A percentile compares a stretch with the other conserved stretches of the same genome.
These are phyloP conservation scores for Telfairia occidentalis DNA, from an alignment of 331 rosid genomes.

Conservation along the genomic window DNA sequence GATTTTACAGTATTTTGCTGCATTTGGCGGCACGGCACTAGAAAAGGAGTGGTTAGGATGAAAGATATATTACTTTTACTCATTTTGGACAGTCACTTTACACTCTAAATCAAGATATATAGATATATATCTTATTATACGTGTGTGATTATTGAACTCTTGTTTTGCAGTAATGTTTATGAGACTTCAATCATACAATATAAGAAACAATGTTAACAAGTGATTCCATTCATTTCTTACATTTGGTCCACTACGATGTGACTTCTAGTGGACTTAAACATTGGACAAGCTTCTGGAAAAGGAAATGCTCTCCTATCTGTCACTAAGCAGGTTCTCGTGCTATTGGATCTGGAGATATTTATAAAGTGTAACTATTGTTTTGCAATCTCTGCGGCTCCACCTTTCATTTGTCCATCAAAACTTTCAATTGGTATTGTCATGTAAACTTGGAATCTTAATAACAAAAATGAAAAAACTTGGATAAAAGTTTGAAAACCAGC, in stretches of 20 bases:
- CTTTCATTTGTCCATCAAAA: neutral
- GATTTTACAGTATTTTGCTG: neutral
- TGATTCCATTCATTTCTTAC: neutral
- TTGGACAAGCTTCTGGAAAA: neutral
- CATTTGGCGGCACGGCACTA: neutral
- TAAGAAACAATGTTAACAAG: neutral
- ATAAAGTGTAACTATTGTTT: neutral
- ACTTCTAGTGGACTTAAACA: neutral
- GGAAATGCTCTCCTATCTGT: neutral
- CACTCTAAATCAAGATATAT: neutral
- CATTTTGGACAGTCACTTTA: neutral
- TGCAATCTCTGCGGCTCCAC: neutral
- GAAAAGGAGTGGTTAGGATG: neutral
- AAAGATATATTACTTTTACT: neutral
- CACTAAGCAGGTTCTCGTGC: neutral
- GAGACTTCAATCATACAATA: neutral
- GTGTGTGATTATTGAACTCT: neutral
- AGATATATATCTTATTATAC: neutral
- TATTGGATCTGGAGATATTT: neutral
- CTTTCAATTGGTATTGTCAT: neutral
- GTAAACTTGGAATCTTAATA: neutral
- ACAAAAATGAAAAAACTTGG: neutral
- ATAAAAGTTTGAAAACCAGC: too few relatives aligned
- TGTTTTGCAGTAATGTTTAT: neutral
- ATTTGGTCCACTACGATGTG: neutral